phyloP scores from a whole-genome alignment of 805 yeast species.

The Torulaspora maleeae region DNA sequence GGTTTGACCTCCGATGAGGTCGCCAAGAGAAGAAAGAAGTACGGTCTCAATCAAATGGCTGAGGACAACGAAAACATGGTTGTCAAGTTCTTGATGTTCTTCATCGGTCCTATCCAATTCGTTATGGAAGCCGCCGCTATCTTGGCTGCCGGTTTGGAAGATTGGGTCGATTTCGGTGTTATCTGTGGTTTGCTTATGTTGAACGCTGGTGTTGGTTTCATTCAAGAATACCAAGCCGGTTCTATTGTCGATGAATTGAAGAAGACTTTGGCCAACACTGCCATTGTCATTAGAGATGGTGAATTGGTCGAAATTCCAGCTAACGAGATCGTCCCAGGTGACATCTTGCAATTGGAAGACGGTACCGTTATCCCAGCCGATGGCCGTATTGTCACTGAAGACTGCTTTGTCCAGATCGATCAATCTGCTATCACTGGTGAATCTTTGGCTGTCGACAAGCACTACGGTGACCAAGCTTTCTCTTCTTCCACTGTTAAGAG shows the following conservation, averaged over 20 bases:
- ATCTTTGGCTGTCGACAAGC: slow-evolving; percentile 92
- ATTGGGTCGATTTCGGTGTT: slow-evolving; percentile 99
- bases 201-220: slow-evolving; percentile 92
- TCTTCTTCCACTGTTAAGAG: slow-evolving; percentile 93
- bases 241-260: slow-evolving; percentile 94
- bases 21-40: slow-evolving; percentile 78
- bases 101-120: slow-evolving; percentile 94
- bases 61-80: slow-evolving; percentile 80
- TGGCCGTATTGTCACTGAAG: slow-evolving; percentile 84
- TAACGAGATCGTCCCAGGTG: slow-evolving; percentile 91
- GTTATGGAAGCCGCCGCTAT: slow-evolving; percentile 97
- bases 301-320: slow-evolving; percentile 68
- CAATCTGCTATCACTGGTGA: slow-evolving; percentile 98
- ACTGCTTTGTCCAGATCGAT: slow-evolving; percentile 82
- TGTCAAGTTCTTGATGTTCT: slow-evolving; percentile 78
- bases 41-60: slow-evolving; percentile 84
- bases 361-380: slow-evolving; percentile 92
- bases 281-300: slow-evolving; percentile 82
- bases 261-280: slow-evolving; percentile 89
- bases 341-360: slow-evolving; percentile 84
- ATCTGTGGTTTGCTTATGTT: slow-evolving; percentile 80
- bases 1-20: slow-evolving; percentile 83
- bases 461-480: slow-evolving; percentile 78
- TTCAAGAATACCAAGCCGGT: slow-evolving; percentile 97
- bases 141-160: slow-evolving; percentile 92